Evolutionary conservation across 208 protist species (phyloP).

Genomic region (Leishmania gerbilli): DNA sequence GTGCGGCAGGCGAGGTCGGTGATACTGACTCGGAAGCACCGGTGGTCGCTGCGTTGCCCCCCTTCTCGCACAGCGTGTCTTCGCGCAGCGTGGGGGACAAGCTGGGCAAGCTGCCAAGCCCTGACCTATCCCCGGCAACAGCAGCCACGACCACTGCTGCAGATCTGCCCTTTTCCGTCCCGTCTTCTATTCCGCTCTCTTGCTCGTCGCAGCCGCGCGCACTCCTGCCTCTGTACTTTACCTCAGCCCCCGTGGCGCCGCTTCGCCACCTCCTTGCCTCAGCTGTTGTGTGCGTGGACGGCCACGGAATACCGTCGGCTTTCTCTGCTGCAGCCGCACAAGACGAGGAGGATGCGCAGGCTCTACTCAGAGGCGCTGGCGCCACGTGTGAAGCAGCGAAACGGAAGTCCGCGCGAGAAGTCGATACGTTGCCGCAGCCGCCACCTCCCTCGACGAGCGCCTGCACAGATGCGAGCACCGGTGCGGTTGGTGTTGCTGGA

Average conservation of each 20-base stretch:
- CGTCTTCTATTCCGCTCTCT: not conserved
- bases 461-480: not conserved
- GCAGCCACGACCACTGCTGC: not conserved
- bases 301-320: not conserved
- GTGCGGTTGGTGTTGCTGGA: not conserved
- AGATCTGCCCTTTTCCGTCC: not conserved
- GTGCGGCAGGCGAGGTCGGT: not conserved
- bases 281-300: not conserved
- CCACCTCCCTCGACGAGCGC: not conserved
- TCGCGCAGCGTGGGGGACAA: not conserved
- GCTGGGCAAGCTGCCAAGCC: not conserved
- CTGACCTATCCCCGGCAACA: not conserved
- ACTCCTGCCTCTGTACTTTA: not conserved
- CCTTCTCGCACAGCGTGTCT: not conserved
- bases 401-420: not conserved
- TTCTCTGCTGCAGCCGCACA: not conserved
- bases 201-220: not conserved
- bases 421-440: not conserved
- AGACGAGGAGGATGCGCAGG: too few species aligned
- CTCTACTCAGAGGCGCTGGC: not conserved
- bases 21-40: not conserved
- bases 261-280: constrained; percentile 5
- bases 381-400: not conserved
- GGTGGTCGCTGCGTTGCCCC: not conserved
- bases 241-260: not conserved